Evolutionary conservation across 345 rosid species (phyloP).

Genomic region (Anastatica hierochuntica): DNA sequence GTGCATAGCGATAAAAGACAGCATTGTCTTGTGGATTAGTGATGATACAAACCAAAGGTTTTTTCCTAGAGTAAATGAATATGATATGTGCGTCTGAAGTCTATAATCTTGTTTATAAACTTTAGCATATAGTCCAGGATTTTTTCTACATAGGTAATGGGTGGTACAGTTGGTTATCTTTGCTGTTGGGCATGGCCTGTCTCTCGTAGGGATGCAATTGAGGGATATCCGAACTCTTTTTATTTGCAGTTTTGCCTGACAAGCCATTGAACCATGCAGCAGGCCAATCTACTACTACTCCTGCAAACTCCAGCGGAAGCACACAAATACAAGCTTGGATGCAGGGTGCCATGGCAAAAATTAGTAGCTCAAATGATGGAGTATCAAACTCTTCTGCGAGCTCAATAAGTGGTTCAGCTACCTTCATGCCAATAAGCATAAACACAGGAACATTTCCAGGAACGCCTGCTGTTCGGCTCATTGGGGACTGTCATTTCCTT

Average conservation of each 20-base stretch:
- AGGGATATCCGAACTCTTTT: conserved; percentile 2
- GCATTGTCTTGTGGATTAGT: background rate
- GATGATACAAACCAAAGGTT: background rate
- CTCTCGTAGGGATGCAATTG: background rate
- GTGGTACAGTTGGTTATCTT: background rate
- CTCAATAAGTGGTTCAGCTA: conserved; percentile 70
- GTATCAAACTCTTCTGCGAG: conserved; percentile 51
- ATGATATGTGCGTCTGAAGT: conserved; percentile 1
- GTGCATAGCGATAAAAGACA: background rate
- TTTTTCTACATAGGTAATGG: background rate
- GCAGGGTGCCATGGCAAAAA: conserved; percentile 96
- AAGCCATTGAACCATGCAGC: conserved; percentile 32
- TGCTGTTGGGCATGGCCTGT: conserved; percentile 2
- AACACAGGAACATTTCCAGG: conserved; percentile 99
- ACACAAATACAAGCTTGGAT: conserved; percentile 99
- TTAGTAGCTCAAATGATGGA: conserved; percentile 78
- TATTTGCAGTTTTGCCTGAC: conserved; percentile 13
- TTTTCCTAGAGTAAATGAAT: conserved; percentile 1
- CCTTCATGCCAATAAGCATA: conserved; percentile 95
- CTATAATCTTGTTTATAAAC: background rate
- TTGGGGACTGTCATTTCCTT: conserved; percentile 99
- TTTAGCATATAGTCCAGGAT: background rate
- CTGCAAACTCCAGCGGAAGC: conserved; percentile 81
- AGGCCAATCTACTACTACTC: conserved; percentile 56
- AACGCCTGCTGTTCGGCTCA: conserved; percentile 98